Evolutionary conservation across 2,329 filamentous ascomycete species (phyloP).

Genomic region (Pseudonectria foliicola): DNA sequence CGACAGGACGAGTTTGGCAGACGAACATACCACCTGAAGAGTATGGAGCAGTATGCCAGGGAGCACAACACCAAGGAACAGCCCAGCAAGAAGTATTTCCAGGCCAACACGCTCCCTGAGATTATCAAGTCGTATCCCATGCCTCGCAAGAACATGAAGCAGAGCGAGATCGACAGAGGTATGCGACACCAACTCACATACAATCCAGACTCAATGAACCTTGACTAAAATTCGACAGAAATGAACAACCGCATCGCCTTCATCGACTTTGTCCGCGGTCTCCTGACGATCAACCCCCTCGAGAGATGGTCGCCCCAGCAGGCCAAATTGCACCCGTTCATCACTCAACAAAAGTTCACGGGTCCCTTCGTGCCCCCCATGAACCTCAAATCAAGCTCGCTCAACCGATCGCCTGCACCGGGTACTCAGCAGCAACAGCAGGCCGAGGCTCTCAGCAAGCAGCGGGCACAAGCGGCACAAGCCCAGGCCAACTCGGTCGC

Average conservation of each 20-base stretch:
- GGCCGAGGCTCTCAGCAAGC: conserved; percentile 88
- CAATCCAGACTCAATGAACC: neutral
- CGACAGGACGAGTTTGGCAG: conserved; percentile 83
- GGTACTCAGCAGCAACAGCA: conserved; percentile 95
- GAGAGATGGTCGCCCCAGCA: conserved; percentile 98
- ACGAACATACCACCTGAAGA: conserved; percentile 85
- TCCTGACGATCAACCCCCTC: conserved; percentile 89
- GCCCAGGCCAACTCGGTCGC: conserved; percentile 62
- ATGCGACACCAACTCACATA: conserved; percentile 11
- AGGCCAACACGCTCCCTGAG: conserved; percentile 85
- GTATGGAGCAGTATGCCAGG: conserved; percentile 94
- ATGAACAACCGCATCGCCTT: conserved; percentile 97
- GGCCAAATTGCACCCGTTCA: conserved; percentile 94
- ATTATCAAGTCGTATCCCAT: conserved; percentile 98
- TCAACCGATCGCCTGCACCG: conserved; percentile 81
- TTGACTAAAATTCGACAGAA: conserved; percentile 50
- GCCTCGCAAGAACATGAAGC: conserved; percentile 99
- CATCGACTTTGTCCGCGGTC: conserved; percentile 92
- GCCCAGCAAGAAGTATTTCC: conserved; percentile 99
- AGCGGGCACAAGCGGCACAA: conserved; percentile 67
- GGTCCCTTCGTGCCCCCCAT: conserved; percentile 94
- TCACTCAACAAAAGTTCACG: conserved; percentile 95
- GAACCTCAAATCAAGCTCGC: conserved; percentile 83
- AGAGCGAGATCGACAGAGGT: conserved; percentile 93
- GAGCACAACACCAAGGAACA: conserved; percentile 97